Percentiles rank a stretch among this genome's conserved stretches.
phyloP scores from a whole-genome alignment of 192 early-diverging fungal species.

The Podila horticola region DNA sequence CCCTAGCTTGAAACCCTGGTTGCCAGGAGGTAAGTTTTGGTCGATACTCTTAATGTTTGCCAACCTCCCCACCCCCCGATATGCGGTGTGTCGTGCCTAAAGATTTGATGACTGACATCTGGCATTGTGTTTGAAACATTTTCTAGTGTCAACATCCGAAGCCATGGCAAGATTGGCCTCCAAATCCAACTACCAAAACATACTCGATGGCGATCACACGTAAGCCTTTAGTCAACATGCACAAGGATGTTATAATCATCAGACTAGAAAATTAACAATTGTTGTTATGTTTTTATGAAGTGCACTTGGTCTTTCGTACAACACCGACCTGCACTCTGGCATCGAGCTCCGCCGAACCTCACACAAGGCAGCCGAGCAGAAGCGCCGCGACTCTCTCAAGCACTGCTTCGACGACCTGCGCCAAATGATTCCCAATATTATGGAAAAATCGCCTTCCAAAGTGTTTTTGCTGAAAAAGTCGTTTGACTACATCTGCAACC shows the following conservation, averaged over 20 bases:
- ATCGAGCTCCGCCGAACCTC: slow-evolving; percentile 85
- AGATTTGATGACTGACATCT: background rate
- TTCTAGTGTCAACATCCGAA: slow-evolving; percentile 41
- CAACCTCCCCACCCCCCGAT: too few relatives aligned
- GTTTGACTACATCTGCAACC: slow-evolving; percentile 48
- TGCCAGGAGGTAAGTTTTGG: slow-evolving; percentile 36
- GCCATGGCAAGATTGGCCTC: slow-evolving; percentile 57
- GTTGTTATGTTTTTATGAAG: slow-evolving; percentile 20
- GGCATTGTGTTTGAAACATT: slow-evolving; percentile 28
- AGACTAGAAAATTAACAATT: background rate
- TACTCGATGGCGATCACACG: slow-evolving; percentile 87
- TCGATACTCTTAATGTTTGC: slow-evolving; percentile 2
- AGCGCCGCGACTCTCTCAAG: slow-evolving; percentile 93
- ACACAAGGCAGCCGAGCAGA: slow-evolving; percentile 97
- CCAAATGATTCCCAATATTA: slow-evolving; percentile 66
- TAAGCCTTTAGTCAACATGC: slow-evolving; percentile 38
- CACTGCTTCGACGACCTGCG: slow-evolving; percentile 88
- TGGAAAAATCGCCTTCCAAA: slow-evolving; percentile 46
- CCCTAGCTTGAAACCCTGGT: slow-evolving; percentile 39
- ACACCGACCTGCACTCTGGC: slow-evolving; percentile 78
- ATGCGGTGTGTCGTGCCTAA: too few relatives aligned
- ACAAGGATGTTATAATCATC: background rate
- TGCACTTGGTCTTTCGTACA: slow-evolving; percentile 78
- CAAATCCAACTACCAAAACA: slow-evolving; percentile 84
- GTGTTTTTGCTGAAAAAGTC: slow-evolving; percentile 49